Evolutionary conservation across 495 filamentous ascomycete genomes (phyloP).

Genomic region (Acidiella bohemica): DNA sequence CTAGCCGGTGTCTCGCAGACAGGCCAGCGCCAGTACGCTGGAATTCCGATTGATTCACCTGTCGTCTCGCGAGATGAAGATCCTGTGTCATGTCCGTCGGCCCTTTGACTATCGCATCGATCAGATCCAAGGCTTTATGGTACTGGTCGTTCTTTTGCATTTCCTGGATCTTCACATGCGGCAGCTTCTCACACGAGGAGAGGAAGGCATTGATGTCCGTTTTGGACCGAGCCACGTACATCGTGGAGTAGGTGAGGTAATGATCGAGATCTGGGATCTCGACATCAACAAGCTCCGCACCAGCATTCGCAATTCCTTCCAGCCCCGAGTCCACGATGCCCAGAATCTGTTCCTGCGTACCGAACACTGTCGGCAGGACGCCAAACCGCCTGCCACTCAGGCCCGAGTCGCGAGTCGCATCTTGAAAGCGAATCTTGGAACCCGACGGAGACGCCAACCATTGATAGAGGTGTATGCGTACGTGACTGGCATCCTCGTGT

Average conservation of each 20-base stretch:
- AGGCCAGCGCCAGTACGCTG: slow-evolving; percentile 6
- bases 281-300: slow-evolving; percentile 23
- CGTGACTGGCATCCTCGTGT: slow-evolving; percentile 5
- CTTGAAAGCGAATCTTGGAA: too few species aligned
- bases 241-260: slow-evolving; percentile 22
- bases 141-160: background rate
- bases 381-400: slow-evolving; percentile 22
- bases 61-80: background rate
- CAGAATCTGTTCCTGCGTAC: slow-evolving; percentile 21
- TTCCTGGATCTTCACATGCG: slow-evolving; percentile 13
- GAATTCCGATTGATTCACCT: slow-evolving; percentile 11
- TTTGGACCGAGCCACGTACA: slow-evolving; percentile 21
- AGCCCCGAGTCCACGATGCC: slow-evolving; percentile 22
- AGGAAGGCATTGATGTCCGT: slow-evolving; percentile 29
- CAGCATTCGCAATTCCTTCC: slow-evolving; percentile 11
- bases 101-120: slow-evolving; percentile 3
- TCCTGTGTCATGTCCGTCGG: slow-evolving; percentile 3
- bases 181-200: slow-evolving; percentile 17
- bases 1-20: slow-evolving; percentile 4
- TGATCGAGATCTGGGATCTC: slow-evolving; percentile 25
- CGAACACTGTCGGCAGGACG: slow-evolving; percentile 24
- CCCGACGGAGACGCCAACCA: too few species aligned
- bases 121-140: slow-evolving; percentile 12
- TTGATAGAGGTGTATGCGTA: too few species aligned
- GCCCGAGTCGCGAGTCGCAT: too few species aligned